A percentile compares a stretch with the other conserved stretches of the same genome.
These are phyloP conservation scores for Coemansia sp. DNA, from an alignment of 192 early-diverging fungal genomes.

Conservation along the genomic window DNA sequence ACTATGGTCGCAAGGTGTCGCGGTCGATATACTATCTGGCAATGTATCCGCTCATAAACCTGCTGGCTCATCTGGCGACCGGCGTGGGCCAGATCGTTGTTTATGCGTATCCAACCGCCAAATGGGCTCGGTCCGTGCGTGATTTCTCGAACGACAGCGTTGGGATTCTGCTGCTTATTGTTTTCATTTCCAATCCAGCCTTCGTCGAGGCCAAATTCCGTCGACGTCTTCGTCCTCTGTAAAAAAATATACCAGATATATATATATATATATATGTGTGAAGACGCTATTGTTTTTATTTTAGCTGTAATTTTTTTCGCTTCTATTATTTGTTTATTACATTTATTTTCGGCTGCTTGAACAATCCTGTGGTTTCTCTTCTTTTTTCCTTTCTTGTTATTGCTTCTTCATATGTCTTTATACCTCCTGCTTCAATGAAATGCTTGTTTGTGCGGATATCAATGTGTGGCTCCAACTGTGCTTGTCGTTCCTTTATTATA, in stretches of 20 bases:
- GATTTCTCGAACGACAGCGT: slow-evolving; percentile 54
- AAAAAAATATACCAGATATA: too few species aligned
- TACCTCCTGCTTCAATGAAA: too few species aligned
- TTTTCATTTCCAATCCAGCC: slow-evolving; percentile 52
- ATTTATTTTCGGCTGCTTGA: neutral
- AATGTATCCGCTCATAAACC: slow-evolving; percentile 48
- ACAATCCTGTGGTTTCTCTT: too few species aligned
- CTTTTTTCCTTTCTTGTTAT: too few species aligned
- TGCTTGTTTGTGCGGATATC: neutral
- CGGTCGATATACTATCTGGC: slow-evolving; percentile 53
- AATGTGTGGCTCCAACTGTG: too few species aligned
- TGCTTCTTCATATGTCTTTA: too few species aligned
- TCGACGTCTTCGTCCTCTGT: slow-evolving; percentile 7
- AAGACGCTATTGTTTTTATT: too few species aligned
- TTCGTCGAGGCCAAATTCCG: slow-evolving; percentile 47
- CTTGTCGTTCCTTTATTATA: too few species aligned
- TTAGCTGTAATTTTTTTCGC: neutral
- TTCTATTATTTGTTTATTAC: neutral
- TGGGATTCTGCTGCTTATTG: slow-evolving; percentile 45
- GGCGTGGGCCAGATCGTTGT: slow-evolving; percentile 48
- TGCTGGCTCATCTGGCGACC: slow-evolving; percentile 46
- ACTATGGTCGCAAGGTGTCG: slow-evolving; percentile 53
- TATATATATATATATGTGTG: neutral
- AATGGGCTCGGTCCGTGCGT: slow-evolving; percentile 46
- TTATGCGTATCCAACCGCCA: slow-evolving; percentile 40